Evolutionary conservation across 2,329 filamentous ascomycete species (phyloP).

Genomic region (Claviceps purpurea): DNA sequence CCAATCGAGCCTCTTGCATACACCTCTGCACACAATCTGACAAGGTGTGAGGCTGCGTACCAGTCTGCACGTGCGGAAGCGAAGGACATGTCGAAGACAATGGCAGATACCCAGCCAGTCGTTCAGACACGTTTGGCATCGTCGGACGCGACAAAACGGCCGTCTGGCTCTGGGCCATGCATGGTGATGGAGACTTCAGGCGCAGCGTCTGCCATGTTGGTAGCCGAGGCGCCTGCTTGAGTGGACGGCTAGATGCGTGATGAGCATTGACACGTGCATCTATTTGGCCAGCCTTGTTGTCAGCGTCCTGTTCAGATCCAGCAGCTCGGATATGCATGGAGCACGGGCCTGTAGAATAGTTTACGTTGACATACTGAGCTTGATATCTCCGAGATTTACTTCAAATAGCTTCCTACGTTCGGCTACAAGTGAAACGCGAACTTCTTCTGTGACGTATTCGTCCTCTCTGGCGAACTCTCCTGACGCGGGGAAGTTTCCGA

Average conservation of each 20-base stretch:
- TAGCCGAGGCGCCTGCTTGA: background rate
- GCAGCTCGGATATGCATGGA: background rate
- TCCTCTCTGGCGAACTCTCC: background rate
- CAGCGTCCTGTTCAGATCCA: background rate
- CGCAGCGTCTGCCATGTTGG: background rate
- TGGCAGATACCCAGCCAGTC: conserved; percentile 5
- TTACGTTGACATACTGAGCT: background rate
- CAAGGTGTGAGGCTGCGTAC: background rate
- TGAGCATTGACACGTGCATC: background rate
- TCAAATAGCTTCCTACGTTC: conserved; percentile 14
- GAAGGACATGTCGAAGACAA: conserved; percentile 5
- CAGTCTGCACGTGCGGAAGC: background rate
- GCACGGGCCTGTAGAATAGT: background rate
- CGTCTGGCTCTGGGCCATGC: conserved; percentile 3
- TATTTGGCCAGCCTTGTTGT: background rate
- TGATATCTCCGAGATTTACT: background rate
- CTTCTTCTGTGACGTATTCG: background rate
- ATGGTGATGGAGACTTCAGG: conserved; percentile 3
- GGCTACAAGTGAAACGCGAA: conserved; percentile 10
- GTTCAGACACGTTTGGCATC: conserved; percentile 1
- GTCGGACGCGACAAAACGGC: conserved; percentile 5
- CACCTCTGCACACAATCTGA: conserved; percentile 1
- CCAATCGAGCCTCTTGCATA: background rate
- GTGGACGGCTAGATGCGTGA: background rate
- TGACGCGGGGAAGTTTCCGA: no score